These are phyloP conservation scores for Groenewaldozyma salmanticensis DNA, from an alignment of 805 yeast species.

Conservation along the genomic window DNA sequence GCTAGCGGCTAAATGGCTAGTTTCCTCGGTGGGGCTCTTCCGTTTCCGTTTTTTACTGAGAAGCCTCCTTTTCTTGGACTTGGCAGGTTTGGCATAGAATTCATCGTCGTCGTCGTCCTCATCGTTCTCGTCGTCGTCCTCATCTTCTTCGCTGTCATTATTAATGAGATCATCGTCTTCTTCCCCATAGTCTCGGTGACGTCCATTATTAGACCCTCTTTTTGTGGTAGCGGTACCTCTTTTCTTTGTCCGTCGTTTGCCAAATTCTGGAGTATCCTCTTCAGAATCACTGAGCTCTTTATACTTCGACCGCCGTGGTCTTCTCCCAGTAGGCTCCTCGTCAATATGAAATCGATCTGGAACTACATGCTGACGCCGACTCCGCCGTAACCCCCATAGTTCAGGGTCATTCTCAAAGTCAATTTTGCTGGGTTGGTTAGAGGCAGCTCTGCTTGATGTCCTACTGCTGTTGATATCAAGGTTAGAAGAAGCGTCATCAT, in stretches of 20 bases:
- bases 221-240: conserved; percentile 10
- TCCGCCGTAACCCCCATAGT: conserved; percentile 34
- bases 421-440: conserved; percentile 1
- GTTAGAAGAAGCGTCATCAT: no score
- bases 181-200: conserved; percentile 2
- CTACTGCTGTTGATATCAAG: no score
- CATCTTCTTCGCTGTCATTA: conserved; percentile 6
- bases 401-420: conserved; percentile 26
- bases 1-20: conserved; percentile 17
- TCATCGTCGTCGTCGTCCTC: conserved; percentile 17
- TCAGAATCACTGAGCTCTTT: conserved; percentile 18
- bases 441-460: no score
- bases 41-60: background rate
- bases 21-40: conserved; percentile 17
- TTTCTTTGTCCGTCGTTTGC: conserved; percentile 17
- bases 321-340: conserved; percentile 11
- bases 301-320: conserved; percentile 6
- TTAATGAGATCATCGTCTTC: conserved; percentile 14
- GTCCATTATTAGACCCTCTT: conserved; percentile 20
- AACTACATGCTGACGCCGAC: conserved; percentile 27
- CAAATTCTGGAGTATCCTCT: conserved; percentile 18
- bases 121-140: conserved; percentile 21
- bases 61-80: conserved; percentile 25
- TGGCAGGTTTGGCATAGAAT: conserved; percentile 13
- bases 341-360: conserved; percentile 22